These are phyloP conservation scores for Sclerotinia borealis DNA, from an alignment of 2,329 filamentous ascomycete genomes.

Conservation along the genomic window DNA sequence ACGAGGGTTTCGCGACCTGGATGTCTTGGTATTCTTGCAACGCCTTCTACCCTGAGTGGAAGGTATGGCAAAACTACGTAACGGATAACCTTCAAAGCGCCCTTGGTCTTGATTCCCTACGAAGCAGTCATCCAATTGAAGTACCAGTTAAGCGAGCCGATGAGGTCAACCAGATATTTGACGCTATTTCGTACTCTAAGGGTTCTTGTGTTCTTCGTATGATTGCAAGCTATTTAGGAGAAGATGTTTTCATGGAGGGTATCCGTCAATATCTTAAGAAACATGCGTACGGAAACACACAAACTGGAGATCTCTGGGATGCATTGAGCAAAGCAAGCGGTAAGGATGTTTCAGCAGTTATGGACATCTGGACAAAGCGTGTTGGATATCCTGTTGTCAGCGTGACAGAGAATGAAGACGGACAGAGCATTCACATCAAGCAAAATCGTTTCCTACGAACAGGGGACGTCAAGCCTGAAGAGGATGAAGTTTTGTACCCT, in stretches of 20 bases:
- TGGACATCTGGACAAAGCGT: slow-evolving; percentile 96
- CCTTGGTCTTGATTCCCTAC: slow-evolving; percentile 78
- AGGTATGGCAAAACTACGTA: slow-evolving; percentile 94
- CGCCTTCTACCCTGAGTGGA: slow-evolving; percentile 95
- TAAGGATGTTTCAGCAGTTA: slow-evolving; percentile 82
- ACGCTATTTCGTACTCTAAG: slow-evolving; percentile 96
- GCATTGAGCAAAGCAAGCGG: slow-evolving; percentile 83
- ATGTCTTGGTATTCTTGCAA: slow-evolving; percentile 96
- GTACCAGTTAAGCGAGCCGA: slow-evolving; percentile 92
- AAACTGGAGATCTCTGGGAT: slow-evolving; percentile 85
- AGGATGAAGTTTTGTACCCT: slow-evolving; percentile 82
- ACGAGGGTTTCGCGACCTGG: slow-evolving; percentile 87
- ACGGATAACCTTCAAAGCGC: slow-evolving; percentile 88
- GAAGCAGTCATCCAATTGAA: slow-evolving; percentile 94
- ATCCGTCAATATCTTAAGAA: slow-evolving; percentile 88
- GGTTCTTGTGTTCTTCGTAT: slow-evolving; percentile 93
- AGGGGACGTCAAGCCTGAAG: slow-evolving; percentile 86
- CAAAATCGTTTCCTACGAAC: slow-evolving; percentile 94
- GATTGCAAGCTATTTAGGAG: slow-evolving; percentile 92
- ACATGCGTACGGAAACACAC: slow-evolving; percentile 93
- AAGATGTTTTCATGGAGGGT: slow-evolving; percentile 88
- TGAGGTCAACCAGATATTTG: slow-evolving; percentile 97
- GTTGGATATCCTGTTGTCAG: slow-evolving; percentile 88
- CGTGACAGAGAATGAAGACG: slow-evolving; percentile 67
- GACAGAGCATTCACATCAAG: slow-evolving; percentile 75